Evolutionary conservation across 805 yeast genomes (phyloP).

Genomic region (Kodamaea hsintzibuensis): DNA sequence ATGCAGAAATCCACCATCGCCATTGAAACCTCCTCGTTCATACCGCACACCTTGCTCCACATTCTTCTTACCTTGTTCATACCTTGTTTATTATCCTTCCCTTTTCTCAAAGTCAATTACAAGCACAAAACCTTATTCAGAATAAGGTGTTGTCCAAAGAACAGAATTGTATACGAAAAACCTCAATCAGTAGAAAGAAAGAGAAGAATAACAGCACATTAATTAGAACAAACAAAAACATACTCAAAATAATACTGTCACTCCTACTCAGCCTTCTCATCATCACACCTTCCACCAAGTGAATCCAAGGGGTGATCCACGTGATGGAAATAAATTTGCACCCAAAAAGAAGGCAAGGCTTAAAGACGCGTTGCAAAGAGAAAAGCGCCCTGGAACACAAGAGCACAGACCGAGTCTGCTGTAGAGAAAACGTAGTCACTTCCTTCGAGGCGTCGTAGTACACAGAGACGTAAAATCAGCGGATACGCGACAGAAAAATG

Average conservation of each 20-base stretch:
- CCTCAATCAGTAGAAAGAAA: background rate
- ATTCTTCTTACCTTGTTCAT: no score
- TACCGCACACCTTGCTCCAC: background rate
- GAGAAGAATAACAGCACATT: no score
- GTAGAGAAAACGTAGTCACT: background rate
- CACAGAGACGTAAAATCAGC: background rate
- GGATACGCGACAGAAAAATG: background rate
- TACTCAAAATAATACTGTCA: no score
- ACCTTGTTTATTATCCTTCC: background rate
- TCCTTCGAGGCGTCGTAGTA: background rate
- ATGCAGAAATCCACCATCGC: background rate
- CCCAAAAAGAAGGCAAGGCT: background rate
- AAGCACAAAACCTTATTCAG: background rate
- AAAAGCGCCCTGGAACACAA: background rate
- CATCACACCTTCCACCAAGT: background rate
- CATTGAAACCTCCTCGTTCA: background rate
- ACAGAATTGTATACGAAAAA: background rate
- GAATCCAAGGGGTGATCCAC: background rate
- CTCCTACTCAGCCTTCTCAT: background rate
- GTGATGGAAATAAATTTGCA: background rate
- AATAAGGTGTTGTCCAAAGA: background rate
- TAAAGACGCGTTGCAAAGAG: background rate
- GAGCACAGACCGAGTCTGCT: background rate
- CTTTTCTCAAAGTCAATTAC: background rate
- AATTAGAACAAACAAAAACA: no score